Evolutionary conservation across 1,284 basidiomycete genomes (phyloP).

Genomic region (Ustilago nuda): DNA sequence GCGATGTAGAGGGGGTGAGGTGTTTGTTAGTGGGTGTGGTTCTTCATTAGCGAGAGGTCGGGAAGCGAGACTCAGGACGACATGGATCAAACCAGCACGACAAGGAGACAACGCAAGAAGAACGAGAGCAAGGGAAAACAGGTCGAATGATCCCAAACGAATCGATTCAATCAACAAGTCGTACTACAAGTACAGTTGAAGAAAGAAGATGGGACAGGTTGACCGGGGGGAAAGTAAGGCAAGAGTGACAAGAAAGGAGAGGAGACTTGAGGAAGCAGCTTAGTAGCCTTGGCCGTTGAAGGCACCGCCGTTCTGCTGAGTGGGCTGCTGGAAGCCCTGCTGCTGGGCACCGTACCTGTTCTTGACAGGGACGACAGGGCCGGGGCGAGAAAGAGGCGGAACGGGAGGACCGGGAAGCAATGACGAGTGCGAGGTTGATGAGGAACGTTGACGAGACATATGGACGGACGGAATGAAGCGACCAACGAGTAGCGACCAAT

Average conservation of each 20-base stretch:
- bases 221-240: background rate
- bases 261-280: slow-evolving; percentile 15
- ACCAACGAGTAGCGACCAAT: slow-evolving; percentile 8
- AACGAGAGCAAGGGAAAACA: background rate
- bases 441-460: slow-evolving; percentile 5
- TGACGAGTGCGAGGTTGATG: slow-evolving; percentile 8
- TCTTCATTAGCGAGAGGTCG: background rate
- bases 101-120: slow-evolving; percentile 9
- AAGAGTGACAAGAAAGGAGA: background rate
- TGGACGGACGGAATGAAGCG: slow-evolving; percentile 7
- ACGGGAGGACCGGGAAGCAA: slow-evolving; percentile 6
- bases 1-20: background rate
- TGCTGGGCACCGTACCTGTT: slow-evolving; percentile 46
- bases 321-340: slow-evolving; percentile 49
- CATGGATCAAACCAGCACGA: slow-evolving; percentile 2
- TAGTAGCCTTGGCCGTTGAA: slow-evolving; percentile 57
- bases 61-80: background rate
- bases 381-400: background rate
- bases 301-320: slow-evolving; percentile 44
- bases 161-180: slow-evolving; percentile 32
- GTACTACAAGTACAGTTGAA: slow-evolving; percentile 17
- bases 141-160: slow-evolving; percentile 6
- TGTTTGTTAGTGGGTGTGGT: slow-evolving; percentile 2
- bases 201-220: background rate
- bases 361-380: background rate